These are phyloP conservation scores for Leucoagaricus sp. DNA, from an alignment of 1,284 basidiomycete species.

Conservation along the genomic window DNA sequence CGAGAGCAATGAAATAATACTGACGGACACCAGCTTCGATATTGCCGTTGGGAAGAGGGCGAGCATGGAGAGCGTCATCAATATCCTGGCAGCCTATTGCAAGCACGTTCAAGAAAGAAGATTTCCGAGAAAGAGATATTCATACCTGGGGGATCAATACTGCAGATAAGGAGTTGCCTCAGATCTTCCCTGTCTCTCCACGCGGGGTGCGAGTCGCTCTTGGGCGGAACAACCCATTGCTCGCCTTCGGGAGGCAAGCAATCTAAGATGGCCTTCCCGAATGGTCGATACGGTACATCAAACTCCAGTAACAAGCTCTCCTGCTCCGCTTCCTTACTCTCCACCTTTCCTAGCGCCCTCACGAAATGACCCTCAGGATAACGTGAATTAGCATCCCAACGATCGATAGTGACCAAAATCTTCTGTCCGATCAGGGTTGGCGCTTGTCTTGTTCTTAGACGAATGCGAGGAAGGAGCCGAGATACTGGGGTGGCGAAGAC, in stretches of 20 bases:
- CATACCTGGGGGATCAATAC: slow-evolving; percentile 92
- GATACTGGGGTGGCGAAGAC: slow-evolving; percentile 96
- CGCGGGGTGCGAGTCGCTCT: slow-evolving; percentile 44
- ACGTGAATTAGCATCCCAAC: slow-evolving; percentile 85
- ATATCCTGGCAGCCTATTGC: slow-evolving; percentile 94
- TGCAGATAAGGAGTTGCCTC: slow-evolving; percentile 87
- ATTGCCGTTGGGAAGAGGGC: slow-evolving; percentile 87
- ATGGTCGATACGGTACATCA: slow-evolving; percentile 96
- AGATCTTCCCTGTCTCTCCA: slow-evolving; percentile 93
- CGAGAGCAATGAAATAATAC: slow-evolving; percentile 45
- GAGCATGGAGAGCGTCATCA: slow-evolving; percentile 97
- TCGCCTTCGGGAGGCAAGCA: slow-evolving; percentile 94
- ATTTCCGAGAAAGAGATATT: slow-evolving; percentile 18
- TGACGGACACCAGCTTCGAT: slow-evolving; percentile 97
- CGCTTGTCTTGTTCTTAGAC: slow-evolving; percentile 93
- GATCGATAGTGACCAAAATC: slow-evolving; percentile 94
- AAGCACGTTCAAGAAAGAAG: slow-evolving; percentile 3
- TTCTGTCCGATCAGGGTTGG: slow-evolving; percentile 89
- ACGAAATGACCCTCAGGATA: slow-evolving; percentile 99
- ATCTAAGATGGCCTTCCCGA: slow-evolving; percentile 91
- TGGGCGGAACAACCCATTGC: slow-evolving; percentile 89
- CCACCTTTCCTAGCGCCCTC: slow-evolving; percentile 87
- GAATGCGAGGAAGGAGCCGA: slow-evolving; percentile 89
- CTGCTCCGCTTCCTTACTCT: slow-evolving; percentile 95
- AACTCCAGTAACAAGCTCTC: slow-evolving; percentile 94